Evolutionary conservation across 106 monocot genomes (phyloP), one percentile per base, ranked within the genome.

Genomic region (Narthecium ossifragum): DNA sequence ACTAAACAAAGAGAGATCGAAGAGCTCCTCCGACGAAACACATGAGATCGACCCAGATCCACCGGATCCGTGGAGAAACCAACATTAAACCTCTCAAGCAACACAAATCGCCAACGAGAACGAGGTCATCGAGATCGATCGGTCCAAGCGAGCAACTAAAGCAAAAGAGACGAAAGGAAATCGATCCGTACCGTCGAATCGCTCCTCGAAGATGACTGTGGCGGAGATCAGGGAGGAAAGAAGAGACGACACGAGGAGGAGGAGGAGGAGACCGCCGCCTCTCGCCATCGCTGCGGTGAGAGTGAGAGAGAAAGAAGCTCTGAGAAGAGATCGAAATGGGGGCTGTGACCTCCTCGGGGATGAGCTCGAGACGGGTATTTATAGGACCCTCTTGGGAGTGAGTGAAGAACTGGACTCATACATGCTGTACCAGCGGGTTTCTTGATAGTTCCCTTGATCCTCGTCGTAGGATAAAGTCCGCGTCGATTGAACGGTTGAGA

Each of bases 191-290:
- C 71, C 71, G 26, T 71, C 57, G 28, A 71, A 71, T 43, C 71
- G 54, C 57, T 71, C 71, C 56, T 71, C 71, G 29, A 71, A 71
- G 71, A 63, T 55, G 26, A 63, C 63, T 2, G 43, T 53, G 21
- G 71, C 63, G 8, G 43, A 15, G 26, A 31, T 7, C 10, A 57
- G 14, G 13, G 43, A 64, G 46, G 39, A 13, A 20, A 63, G 6
- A 29, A 26, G 8, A 18, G 32, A 9, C 17, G 51, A 18, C 0
- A 55, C 12, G 38, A 53, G 15, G 18, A 30, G 14, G 15, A 8
- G 22, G 28, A 26, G 12, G 36, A 57, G 1, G 10, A 37, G 28
- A 13, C 30, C 3, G 32, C 18, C 27, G 18, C 53, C 25, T 43
- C 17, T 47, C 54, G 12, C 29, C 54, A 55, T 55, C 29, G 49